A percentile compares a stretch with the other conserved stretches of the same genome.
Evolutionary conservation across 495 filamentous ascomycete genomes (phyloP).

Genomic region (Neurospora discreta): DNA sequence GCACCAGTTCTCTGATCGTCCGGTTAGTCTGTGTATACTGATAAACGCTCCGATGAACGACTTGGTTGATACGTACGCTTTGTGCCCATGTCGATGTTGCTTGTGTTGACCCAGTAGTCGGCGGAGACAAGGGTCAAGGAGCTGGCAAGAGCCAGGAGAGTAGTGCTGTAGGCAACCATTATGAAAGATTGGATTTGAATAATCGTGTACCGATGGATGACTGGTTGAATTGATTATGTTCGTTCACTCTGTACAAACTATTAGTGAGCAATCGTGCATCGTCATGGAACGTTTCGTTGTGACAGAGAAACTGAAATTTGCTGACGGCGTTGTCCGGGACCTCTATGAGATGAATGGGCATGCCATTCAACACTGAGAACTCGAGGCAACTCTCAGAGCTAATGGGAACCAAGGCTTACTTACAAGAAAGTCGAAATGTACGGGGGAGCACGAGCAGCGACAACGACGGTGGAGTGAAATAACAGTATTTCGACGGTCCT

Average conservation of each 20-base stretch:
- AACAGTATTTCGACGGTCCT: not conserved
- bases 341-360: not conserved
- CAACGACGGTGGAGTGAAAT: slow-evolving; percentile 1
- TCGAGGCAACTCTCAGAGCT: not conserved
- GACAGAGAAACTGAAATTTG: not conserved
- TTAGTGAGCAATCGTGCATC: not conserved
- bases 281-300: not conserved
- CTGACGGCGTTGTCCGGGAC: not conserved
- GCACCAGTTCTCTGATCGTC: slow-evolving; percentile 55
- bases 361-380: not conserved
- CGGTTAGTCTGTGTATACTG: slow-evolving; percentile 10
- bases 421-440: not conserved
- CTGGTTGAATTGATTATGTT: not conserved
- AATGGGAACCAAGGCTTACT: not conserved
- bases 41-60: not conserved
- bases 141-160: slow-evolving; percentile 34
- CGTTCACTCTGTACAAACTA: not conserved
- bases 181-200: slow-evolving; percentile 5
- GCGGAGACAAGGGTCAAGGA: slow-evolving; percentile 29
- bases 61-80: slow-evolving; percentile 21
- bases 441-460: not conserved
- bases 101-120: slow-evolving; percentile 49
- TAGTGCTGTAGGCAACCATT: slow-evolving; percentile 38
- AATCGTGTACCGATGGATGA: not conserved
- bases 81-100: slow-evolving; percentile 37